Percentiles rank a stretch among this genome's conserved stretches.
phyloP scores from a whole-genome alignment of 495 filamentous ascomycete species.

The Xylaria venustula region DNA sequence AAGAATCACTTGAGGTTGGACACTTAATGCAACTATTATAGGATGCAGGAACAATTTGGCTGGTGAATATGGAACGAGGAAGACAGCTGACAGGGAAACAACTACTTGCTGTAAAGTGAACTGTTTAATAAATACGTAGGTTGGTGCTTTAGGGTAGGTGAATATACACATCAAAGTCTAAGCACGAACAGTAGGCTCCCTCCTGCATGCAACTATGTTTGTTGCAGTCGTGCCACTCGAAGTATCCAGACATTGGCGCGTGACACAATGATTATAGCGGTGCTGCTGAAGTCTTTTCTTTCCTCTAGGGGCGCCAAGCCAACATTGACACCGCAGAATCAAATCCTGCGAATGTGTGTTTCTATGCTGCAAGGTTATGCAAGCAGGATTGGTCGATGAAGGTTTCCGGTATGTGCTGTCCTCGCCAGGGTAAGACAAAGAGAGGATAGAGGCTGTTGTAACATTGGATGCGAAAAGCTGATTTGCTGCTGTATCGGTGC shows the following conservation, averaged over 20 bases:
- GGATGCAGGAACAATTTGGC: no score
- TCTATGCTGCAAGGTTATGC: background rate
- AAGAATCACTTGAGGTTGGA: no score
- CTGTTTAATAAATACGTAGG: background rate
- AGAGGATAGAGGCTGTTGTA: constrained; percentile 22
- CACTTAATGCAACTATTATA: no score
- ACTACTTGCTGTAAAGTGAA: no score
- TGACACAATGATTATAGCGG: constrained; percentile 12
- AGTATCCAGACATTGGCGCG: constrained; percentile 11
- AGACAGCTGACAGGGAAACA: no score
- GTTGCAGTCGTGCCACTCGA: constrained; percentile 12
- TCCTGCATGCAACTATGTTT: constrained; percentile 14
- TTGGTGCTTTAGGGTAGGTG: background rate
- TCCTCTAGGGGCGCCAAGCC: background rate
- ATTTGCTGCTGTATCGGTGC: constrained; percentile 14
- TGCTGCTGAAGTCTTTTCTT: background rate
- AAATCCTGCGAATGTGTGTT: background rate
- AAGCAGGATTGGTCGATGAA: constrained; percentile 15
- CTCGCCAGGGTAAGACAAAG: constrained; percentile 23
- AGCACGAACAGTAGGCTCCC: constrained; percentile 7
- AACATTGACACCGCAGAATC: background rate
- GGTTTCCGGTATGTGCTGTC: constrained; percentile 22
- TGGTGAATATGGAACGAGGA: no score
- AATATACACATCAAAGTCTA: background rate
- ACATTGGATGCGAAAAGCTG: constrained; percentile 13